These are phyloP conservation scores for Cyclotella cryptica DNA, from an alignment of 108 stramenopile species.

Conservation along the genomic window DNA sequence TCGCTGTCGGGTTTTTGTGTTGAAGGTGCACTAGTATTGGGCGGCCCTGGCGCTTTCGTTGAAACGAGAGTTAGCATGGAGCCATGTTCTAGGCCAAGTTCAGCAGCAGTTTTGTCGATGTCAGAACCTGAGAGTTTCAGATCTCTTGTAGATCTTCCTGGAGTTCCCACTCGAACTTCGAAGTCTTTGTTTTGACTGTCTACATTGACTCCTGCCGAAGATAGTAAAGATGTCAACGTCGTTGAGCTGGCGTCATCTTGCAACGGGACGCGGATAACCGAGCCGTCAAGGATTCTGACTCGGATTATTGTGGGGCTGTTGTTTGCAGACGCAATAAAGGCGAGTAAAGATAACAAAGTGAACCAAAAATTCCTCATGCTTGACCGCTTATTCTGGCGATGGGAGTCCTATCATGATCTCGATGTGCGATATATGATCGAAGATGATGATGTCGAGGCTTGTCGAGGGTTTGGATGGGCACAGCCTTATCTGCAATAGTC, in stretches of 20 bases:
- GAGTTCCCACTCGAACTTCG: conserved; percentile 34
- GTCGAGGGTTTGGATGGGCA: no score
- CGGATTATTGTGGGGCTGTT: conserved; percentile 29
- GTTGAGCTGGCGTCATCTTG: conserved; percentile 29
- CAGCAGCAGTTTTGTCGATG: conserved; percentile 33
- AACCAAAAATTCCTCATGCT: no score
- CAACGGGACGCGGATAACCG: conserved; percentile 46
- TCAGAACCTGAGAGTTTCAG: conserved; percentile 32
- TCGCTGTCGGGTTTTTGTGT: conserved; percentile 20
- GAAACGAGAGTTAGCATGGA: conserved; percentile 69
- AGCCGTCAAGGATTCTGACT: conserved; percentile 42
- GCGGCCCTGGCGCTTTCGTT: conserved; percentile 7
- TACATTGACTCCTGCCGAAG: conserved; percentile 35
- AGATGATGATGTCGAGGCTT: no score
- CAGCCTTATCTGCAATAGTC: no score
- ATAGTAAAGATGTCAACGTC: conserved; percentile 45
- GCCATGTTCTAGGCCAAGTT: conserved; percentile 73
- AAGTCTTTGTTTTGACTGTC: conserved; percentile 10
- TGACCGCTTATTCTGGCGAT: no score
- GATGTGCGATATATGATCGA: no score
- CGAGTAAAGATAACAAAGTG: no score
- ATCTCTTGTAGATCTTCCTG: conserved; percentile 27
- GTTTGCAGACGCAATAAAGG: neutral
- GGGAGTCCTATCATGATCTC: no score
- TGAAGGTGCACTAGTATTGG: neutral